phyloP scores from a whole-genome alignment of 1,139 yeast species.

The Blastobotrys buckinghamii region DNA sequence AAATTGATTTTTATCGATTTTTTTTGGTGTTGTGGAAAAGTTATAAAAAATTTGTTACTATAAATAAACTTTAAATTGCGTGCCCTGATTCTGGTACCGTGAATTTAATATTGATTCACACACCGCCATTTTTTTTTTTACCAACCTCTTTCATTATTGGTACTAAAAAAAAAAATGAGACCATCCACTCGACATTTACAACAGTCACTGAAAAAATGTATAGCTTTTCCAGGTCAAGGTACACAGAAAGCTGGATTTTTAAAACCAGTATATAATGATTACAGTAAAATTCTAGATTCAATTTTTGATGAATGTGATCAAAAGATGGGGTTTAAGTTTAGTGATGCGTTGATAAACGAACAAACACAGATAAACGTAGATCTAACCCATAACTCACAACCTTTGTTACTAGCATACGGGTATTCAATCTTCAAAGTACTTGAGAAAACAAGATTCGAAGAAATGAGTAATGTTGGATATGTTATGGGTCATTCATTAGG shows the following conservation, averaged over 20 bases:
- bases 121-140: no score
- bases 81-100: no score
- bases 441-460: conserved; percentile 13
- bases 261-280: conserved; percentile 20
- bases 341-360: conserved; percentile 24
- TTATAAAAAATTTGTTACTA: not conserved
- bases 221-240: conserved; percentile 37
- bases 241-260: conserved; percentile 36
- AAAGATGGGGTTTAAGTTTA: conserved; percentile 26
- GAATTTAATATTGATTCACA: no score
- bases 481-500: conserved; percentile 59
- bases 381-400: conserved; percentile 47
- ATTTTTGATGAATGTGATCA: conserved; percentile 32
- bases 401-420: conserved; percentile 50
- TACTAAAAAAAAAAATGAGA: not conserved
- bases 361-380: conserved; percentile 33
- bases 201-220: not conserved
- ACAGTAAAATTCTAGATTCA: conserved; percentile 23
- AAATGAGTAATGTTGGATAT: conserved; percentile 14
- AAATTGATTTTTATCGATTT: no score
- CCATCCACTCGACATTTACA: no score
- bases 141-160: no score
- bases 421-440: conserved; percentile 36
- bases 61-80: not conserved
- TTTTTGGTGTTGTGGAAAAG: not conserved